These are phyloP conservation scores for Pichia sp. DNA, from an alignment of 1,139 yeast genomes.

Conservation along the genomic window DNA sequence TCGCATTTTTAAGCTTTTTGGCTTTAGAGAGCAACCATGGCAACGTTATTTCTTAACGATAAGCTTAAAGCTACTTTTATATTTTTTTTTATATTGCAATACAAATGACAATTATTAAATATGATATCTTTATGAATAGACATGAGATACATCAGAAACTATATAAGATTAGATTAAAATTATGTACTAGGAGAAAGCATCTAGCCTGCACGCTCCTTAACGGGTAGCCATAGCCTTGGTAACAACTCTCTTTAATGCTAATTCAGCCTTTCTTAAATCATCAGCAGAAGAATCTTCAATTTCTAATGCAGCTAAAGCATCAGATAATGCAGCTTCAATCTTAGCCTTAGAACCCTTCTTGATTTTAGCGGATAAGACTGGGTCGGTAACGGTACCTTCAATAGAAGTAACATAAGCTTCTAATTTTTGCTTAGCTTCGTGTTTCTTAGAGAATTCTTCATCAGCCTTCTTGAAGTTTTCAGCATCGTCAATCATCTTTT, in stretches of 20 bases:
- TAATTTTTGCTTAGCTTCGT: slow-evolving; percentile 98
- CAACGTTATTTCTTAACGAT: no score
- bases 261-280: slow-evolving; percentile 98
- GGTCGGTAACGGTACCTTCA: slow-evolving; percentile 96
- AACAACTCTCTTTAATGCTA: slow-evolving; percentile 97
- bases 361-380: slow-evolving; percentile 95
- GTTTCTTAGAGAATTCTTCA: slow-evolving; percentile 99
- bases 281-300: slow-evolving; percentile 95
- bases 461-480: slow-evolving; percentile 98
- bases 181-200: background rate
- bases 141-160: slow-evolving; percentile 1
- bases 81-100: no score
- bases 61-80: no score
- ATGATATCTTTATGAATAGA: background rate
- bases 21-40: no score
- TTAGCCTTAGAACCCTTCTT: slow-evolving; percentile 97
- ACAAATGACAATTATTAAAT: no score
- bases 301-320: slow-evolving; percentile 97
- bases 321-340: slow-evolving; percentile 97
- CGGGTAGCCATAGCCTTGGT: slow-evolving; percentile 99
- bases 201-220: slow-evolving; percentile 40
- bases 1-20: no score
- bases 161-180: background rate
- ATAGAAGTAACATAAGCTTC: slow-evolving; percentile 98
- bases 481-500: slow-evolving; percentile 98